Conservation (phyloP, 495 filamentous ascomycete genomes). For the Tuber aestivum region DNA sequence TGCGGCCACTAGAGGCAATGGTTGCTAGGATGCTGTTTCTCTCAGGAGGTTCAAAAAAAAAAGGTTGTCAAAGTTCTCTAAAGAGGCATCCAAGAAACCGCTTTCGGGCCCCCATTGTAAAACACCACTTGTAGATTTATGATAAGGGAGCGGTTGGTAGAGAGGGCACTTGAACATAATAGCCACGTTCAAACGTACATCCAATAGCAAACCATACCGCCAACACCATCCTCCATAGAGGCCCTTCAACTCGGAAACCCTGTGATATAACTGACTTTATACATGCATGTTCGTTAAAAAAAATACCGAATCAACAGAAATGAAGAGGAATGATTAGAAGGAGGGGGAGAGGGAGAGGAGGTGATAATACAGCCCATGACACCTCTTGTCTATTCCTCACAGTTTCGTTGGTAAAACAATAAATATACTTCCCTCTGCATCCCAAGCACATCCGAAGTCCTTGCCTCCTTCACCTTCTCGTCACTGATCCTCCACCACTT, state of each 20-base stretch:
- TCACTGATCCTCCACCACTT: constrained; percentile 97
- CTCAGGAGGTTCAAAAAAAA: too few relatives aligned
- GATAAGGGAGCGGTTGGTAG: background rate
- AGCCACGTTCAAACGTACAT: background rate
- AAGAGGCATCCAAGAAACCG: too few relatives aligned
- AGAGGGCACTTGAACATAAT: background rate
- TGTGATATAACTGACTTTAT: background rate
- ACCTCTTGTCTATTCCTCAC: constrained; percentile 13
- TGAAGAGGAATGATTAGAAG: background rate
- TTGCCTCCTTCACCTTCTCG: constrained; percentile 90
- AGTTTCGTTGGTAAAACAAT: constrained; percentile 72
- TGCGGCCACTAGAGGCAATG: too few relatives aligned
- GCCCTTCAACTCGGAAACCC: background rate
- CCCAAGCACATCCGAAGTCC: constrained; percentile 77
- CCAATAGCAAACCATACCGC: background rate
- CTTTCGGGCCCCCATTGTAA: too few relatives aligned
- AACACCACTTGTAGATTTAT: background rate
- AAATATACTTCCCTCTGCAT: constrained; percentile 97
- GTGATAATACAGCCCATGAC: background rate
- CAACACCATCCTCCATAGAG: background rate
- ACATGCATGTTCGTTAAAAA: background rate
- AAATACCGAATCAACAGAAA: background rate
- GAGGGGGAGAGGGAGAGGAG: background rate
- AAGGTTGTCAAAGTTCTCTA: too few relatives aligned
- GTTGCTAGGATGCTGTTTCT: too few relatives aligned